Percentiles rank a stretch among this genome's conserved stretches.
Conservation (phyloP, 2,329 filamentous ascomycete species). For the Colletotrichum salicis region DNA sequence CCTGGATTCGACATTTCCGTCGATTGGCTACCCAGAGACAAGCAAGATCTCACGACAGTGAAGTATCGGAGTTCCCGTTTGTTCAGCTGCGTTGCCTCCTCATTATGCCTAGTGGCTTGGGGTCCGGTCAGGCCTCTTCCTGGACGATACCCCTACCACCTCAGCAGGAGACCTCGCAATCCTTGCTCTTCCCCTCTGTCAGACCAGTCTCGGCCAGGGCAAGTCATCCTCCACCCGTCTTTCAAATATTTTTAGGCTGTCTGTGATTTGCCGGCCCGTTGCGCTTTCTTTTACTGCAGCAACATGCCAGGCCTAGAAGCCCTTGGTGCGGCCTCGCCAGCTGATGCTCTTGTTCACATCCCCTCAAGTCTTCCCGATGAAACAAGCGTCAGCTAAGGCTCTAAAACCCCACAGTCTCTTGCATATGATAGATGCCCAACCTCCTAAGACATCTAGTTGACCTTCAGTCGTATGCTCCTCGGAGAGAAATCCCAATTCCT, state of each 20-base stretch:
- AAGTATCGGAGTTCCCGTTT: not conserved
- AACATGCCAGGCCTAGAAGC: slow-evolving; percentile 2
- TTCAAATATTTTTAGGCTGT: slow-evolving; percentile 15
- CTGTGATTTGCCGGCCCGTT: slow-evolving; percentile 15
- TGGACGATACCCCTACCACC: slow-evolving; percentile 22
- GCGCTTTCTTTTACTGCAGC: slow-evolving; percentile 27
- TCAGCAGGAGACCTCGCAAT: slow-evolving; percentile 10
- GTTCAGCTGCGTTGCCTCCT: slow-evolving; percentile 13
- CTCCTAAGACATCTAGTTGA: slow-evolving; percentile 5
- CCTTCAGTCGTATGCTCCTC: not conserved
- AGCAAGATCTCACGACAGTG: not conserved
- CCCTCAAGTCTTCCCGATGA: slow-evolving; percentile 5
- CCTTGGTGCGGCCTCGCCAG: not conserved
- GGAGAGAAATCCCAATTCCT: not conserved
- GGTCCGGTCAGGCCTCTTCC: slow-evolving; percentile 11
- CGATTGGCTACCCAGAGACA: not conserved
- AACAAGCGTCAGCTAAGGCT: slow-evolving; percentile 20
- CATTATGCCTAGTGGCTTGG: slow-evolving; percentile 15
- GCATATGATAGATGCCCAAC: slow-evolving; percentile 16
- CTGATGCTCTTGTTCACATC: slow-evolving; percentile 14
- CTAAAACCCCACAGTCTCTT: slow-evolving; percentile 15
- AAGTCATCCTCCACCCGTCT: slow-evolving; percentile 10
- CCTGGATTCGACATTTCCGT: not conserved
- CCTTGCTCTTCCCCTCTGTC: slow-evolving; percentile 22
- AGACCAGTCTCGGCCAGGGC: slow-evolving; percentile 23